Evolutionary conservation across 768 basidiomycete genomes (phyloP).

Genomic region (Rhodotorula paludigena): DNA sequence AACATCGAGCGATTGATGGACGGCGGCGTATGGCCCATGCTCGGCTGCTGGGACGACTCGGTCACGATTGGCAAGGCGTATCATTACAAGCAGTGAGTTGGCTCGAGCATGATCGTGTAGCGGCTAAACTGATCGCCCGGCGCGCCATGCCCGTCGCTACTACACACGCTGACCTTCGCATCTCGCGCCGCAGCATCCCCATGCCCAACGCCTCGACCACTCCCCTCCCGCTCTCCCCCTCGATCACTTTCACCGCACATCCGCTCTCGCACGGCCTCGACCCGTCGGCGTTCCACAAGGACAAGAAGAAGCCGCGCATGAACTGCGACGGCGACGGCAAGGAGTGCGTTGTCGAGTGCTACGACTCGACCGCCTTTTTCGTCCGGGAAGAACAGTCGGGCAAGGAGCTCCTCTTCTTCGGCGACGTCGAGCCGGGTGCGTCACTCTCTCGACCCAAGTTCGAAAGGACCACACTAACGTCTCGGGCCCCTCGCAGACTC

Average conservation of each 20-base stretch:
- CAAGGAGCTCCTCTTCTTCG: slow-evolving; percentile 84
- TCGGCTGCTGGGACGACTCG: slow-evolving; percentile 64
- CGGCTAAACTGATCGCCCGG: no score
- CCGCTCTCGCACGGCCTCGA: slow-evolving; percentile 70
- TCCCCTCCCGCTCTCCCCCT: slow-evolving; percentile 50
- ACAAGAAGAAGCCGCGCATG: neutral
- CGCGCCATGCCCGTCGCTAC: no score
- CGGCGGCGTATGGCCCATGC: slow-evolving; percentile 76
- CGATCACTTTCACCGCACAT: slow-evolving; percentile 56
- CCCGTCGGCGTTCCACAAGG: slow-evolving; percentile 42
- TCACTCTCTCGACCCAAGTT: neutral
- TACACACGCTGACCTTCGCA: neutral
- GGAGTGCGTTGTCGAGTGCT: slow-evolving; percentile 45
- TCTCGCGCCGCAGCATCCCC: slow-evolving; percentile 25
- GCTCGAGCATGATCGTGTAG: no score
- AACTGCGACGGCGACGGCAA: no score
- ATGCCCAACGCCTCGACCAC: neutral
- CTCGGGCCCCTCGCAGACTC: slow-evolving; percentile 51
- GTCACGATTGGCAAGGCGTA: slow-evolving; percentile 48
- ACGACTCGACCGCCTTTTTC: slow-evolving; percentile 81
- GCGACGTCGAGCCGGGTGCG: slow-evolving; percentile 71
- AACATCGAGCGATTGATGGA: slow-evolving; percentile 69
- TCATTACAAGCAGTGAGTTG: slow-evolving; percentile 60
- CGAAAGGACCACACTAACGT: neutral
- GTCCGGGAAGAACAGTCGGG: slow-evolving; percentile 57